These are phyloP conservation scores for Cucumis hystrix DNA, from an alignment of 306 rosid species.

Conservation along the genomic window DNA sequence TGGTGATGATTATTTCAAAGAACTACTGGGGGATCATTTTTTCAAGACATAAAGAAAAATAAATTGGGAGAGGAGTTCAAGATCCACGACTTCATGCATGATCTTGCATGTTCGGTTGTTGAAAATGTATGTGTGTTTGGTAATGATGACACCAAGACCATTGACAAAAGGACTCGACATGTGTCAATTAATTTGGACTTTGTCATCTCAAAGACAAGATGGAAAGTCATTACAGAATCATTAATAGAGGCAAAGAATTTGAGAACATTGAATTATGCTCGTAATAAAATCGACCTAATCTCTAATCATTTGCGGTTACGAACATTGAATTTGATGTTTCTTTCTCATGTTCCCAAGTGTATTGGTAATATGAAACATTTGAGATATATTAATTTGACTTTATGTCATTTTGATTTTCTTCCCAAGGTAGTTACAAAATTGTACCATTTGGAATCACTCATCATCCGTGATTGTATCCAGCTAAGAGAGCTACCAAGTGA, in stretches of 20 bases:
- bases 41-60: background rate
- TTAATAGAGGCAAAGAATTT: background rate
- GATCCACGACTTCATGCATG: background rate
- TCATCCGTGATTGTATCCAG: background rate
- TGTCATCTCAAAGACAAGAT: no score
- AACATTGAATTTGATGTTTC: background rate
- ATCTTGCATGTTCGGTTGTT: background rate
- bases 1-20: background rate
- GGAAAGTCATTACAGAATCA: no score
- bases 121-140: background rate
- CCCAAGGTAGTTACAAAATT: background rate
- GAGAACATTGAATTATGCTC: background rate
- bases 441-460: background rate
- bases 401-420: background rate
- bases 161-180: background rate
- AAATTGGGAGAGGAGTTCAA: background rate
- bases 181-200: no score
- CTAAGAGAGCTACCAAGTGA: background rate
- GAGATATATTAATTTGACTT: background rate
- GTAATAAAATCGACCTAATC: no score
- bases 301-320: background rate
- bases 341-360: no score
- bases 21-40: background rate
- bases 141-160: no score
- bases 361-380: background rate